phyloP scores from a whole-genome alignment of 768 basidiomycete species.

The Collybia sp. region DNA sequence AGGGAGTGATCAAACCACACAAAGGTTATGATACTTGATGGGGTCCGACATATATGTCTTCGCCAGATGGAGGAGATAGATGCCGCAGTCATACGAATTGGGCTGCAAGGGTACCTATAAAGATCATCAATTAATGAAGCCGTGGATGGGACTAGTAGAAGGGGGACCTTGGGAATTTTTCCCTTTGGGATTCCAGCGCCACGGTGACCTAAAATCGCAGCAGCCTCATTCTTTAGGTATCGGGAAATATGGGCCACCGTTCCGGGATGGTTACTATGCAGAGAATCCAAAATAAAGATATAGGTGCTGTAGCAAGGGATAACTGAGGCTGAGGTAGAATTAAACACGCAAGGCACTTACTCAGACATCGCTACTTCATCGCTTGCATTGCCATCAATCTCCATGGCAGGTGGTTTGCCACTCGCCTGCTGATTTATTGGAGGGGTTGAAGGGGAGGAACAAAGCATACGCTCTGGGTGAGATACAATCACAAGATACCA shows the following conservation, averaged over 20 bases:
- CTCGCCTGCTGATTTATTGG: neutral
- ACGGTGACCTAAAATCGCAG: slow-evolving; percentile 60
- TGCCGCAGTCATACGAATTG: slow-evolving; percentile 90
- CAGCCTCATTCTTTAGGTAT: slow-evolving; percentile 78
- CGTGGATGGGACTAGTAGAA: neutral
- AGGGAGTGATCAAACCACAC: slow-evolving; percentile 33
- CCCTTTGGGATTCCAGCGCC: slow-evolving; percentile 50
- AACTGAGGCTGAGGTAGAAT: neutral
- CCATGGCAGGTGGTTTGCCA: slow-evolving; percentile 1
- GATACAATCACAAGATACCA: slow-evolving; percentile 97
- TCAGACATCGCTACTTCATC: slow-evolving; percentile 3
- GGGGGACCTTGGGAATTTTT: neutral
- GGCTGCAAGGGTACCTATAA: slow-evolving; percentile 80
- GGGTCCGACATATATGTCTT: slow-evolving; percentile 71
- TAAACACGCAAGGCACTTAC: slow-evolving; percentile 1
- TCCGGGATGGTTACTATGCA: slow-evolving; percentile 66
- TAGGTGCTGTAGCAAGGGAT: slow-evolving; percentile 46
- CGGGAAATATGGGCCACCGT: slow-evolving; percentile 53
- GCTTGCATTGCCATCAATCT: slow-evolving; percentile 7
- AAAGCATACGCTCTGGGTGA: slow-evolving; percentile 63
- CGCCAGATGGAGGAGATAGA: slow-evolving; percentile 88
- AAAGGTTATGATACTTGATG: slow-evolving; percentile 38
- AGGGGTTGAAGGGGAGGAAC: slow-evolving; percentile 20
- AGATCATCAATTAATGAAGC: too few relatives aligned
- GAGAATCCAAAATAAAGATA: slow-evolving; percentile 88